These are phyloP conservation scores for Eucalyptus fibrosa DNA, from an alignment of 345 rosid species.

Conservation along the genomic window DNA sequence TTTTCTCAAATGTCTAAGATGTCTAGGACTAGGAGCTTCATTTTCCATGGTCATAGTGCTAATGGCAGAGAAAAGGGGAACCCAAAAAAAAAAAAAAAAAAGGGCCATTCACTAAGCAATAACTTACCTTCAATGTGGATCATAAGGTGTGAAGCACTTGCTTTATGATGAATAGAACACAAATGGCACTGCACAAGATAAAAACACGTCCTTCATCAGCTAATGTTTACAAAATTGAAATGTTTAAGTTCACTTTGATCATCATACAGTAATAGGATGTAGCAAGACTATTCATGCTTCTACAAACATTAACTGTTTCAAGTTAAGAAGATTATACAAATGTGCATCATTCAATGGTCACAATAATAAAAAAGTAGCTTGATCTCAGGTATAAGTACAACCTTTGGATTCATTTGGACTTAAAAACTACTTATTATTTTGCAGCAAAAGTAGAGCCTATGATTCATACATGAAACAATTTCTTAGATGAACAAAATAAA, in stretches of 20 bases:
- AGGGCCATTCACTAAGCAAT: neutral
- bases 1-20: neutral
- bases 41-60: neutral
- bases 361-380: neutral
- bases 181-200: conserved; percentile 40
- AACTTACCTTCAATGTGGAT: neutral
- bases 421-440: neutral
- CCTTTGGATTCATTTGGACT: neutral
- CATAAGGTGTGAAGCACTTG: neutral
- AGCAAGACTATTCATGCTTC: neutral
- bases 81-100: neutral
- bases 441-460: neutral
- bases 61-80: neutral
- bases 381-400: neutral
- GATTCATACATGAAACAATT: neutral
- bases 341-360: neutral
- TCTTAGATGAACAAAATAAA: neutral
- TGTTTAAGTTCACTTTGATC: neutral
- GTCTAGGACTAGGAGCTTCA: neutral
- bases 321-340: neutral
- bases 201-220: neutral
- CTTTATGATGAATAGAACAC: conserved; percentile 36
- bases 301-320: neutral
- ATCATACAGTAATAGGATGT: neutral
- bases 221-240: neutral